Evolutionary conservation across 2,329 filamentous ascomycete genomes (phyloP).

Genomic region (Verticillium isaacii): DNA sequence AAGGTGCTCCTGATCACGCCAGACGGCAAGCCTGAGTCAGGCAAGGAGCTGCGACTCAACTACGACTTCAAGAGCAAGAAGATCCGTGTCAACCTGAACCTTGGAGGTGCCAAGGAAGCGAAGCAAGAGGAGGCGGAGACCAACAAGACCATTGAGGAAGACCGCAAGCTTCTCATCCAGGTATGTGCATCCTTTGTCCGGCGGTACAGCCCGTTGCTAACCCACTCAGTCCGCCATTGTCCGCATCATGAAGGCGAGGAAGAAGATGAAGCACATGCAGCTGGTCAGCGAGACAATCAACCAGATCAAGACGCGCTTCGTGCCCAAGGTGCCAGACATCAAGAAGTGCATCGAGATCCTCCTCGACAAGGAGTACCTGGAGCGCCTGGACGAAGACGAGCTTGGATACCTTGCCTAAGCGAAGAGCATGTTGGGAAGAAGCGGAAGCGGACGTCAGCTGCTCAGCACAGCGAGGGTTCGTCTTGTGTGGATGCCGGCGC

Average conservation of each 20-base stretch:
- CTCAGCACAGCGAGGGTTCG: background rate
- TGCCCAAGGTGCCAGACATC: constrained; percentile 90
- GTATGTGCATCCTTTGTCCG: constrained; percentile 50
- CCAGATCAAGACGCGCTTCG: constrained; percentile 89
- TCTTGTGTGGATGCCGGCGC: background rate
- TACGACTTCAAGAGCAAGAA: constrained; percentile 98
- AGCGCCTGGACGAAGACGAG: constrained; percentile 90
- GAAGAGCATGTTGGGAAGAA: background rate
- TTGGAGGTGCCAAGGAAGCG: constrained; percentile 89
- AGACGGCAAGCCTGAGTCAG: constrained; percentile 70
- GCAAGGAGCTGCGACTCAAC: constrained; percentile 80
- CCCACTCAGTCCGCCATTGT: constrained; percentile 82
- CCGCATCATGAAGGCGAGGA: constrained; percentile 98
- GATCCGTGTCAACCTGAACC: constrained; percentile 92
- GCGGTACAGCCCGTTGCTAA: background rate
- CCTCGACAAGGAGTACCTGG: constrained; percentile 97
- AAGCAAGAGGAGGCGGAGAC: constrained; percentile 97
- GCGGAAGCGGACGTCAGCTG: background rate
- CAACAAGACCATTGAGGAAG: constrained; percentile 99
- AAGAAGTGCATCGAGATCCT: constrained; percentile 99
- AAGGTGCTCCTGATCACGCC: constrained; percentile 76
- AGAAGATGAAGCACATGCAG: constrained; percentile 96
- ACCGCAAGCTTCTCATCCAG: constrained; percentile 93
- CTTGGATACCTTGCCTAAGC: constrained; percentile 85
- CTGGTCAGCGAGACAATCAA: constrained; percentile 93